Percentiles rank a stretch among this genome's conserved stretches.
Conservation (phyloP, 2,329 filamentous ascomycete species). For the Neocatenulostroma microsporum region DNA sequence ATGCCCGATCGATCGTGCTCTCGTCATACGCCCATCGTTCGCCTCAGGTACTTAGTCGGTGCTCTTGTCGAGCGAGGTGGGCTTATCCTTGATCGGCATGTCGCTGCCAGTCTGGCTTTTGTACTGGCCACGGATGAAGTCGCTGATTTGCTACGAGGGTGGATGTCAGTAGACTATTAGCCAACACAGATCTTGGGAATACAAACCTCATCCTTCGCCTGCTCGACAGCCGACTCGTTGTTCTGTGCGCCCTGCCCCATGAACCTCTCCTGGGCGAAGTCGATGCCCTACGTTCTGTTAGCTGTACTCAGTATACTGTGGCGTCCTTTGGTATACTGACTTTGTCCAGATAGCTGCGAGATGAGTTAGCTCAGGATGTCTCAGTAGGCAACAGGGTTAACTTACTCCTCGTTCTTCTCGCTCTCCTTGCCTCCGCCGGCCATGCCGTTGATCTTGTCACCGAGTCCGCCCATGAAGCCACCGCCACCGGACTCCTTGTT, state of each 20-base stretch:
- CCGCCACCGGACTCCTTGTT: constrained; percentile 26
- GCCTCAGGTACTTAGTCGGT: constrained; percentile 15
- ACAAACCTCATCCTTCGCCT: constrained; percentile 69
- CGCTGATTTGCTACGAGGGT: constrained; percentile 51
- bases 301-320: too few species aligned
- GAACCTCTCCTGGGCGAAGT: constrained; percentile 69
- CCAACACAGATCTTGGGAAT: background rate
- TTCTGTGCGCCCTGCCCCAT: constrained; percentile 62
- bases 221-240: constrained; percentile 64
- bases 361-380: background rate
- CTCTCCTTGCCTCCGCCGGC: constrained; percentile 65
- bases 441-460: constrained; percentile 62
- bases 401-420: constrained; percentile 62
- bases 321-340: constrained; percentile 48
- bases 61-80: constrained; percentile 33
- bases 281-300: constrained; percentile 56
- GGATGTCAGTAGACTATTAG: background rate
- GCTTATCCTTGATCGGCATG: constrained; percentile 63
- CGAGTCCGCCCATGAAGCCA: constrained; percentile 32
- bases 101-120: constrained; percentile 62
- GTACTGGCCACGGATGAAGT: constrained; percentile 64
- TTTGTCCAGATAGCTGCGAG: constrained; percentile 64
- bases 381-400: background rate
- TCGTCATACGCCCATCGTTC: too few species aligned
- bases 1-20: too few species aligned